Conservation (phyloP, 2,329 filamentous ascomycete species). For the Botrytis paeoniae region DNA sequence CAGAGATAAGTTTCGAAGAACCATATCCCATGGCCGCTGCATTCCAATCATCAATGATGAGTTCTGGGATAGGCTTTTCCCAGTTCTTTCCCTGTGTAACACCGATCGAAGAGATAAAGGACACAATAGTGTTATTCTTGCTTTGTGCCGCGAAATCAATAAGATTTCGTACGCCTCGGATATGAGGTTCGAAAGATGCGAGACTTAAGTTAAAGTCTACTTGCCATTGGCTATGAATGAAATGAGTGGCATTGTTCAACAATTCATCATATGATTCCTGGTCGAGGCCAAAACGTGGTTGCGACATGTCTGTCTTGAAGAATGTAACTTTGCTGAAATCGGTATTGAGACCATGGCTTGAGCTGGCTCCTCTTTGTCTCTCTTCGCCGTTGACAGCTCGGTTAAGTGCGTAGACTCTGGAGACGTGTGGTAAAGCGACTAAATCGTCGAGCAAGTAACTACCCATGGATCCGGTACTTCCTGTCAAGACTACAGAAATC, state of each 20-base stretch:
- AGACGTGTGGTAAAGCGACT: constrained; percentile 36
- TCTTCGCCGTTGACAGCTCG: constrained; percentile 34
- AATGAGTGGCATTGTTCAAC: constrained; percentile 25
- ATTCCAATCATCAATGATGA: constrained; percentile 36
- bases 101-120: constrained; percentile 31
- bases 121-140: constrained; percentile 29
- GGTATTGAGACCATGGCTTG: constrained; percentile 41
- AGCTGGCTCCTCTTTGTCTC: constrained; percentile 28
- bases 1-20: constrained; percentile 32
- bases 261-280: constrained; percentile 22
- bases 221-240: constrained; percentile 38
- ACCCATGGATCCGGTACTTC: constrained; percentile 49
- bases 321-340: constrained; percentile 46
- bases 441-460: constrained; percentile 46
- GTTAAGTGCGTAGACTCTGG: constrained; percentile 49
- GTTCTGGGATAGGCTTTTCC: constrained; percentile 39
- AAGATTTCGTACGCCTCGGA: constrained; percentile 42
- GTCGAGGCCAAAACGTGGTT: constrained; percentile 47
- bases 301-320: constrained; percentile 48
- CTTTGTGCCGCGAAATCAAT: constrained; percentile 30
- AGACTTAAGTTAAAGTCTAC: constrained; percentile 42
- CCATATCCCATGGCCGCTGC: constrained; percentile 36
- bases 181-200: constrained; percentile 39
- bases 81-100: constrained; percentile 20
- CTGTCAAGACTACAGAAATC: constrained; percentile 43